These are phyloP conservation scores for Lachancea waltii DNA, from an alignment of 805 yeast genomes.

Conservation along the genomic window DNA sequence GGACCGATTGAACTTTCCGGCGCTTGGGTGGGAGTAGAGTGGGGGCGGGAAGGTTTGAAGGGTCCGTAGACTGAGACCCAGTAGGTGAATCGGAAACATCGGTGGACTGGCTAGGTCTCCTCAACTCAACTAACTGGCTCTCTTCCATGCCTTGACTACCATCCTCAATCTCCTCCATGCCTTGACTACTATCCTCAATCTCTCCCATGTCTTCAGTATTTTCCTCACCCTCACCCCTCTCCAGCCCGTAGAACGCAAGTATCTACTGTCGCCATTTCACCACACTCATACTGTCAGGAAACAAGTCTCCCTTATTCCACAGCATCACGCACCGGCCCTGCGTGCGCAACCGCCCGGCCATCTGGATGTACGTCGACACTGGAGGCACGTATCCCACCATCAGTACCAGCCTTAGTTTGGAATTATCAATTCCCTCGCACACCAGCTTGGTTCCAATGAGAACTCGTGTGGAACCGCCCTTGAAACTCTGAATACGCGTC, in stretches of 20 bases:
- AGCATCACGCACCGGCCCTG: slow-evolving; percentile 1
- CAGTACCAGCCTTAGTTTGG: background rate
- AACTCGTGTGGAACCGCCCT: background rate
- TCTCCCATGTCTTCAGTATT: too few species aligned
- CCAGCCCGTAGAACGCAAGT: background rate
- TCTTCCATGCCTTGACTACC: too few species aligned
- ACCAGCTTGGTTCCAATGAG: slow-evolving; percentile 1
- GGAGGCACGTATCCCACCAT: background rate
- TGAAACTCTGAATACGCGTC: background rate
- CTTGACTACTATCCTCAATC: too few species aligned
- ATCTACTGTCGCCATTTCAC: background rate
- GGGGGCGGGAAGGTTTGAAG: too few species aligned
- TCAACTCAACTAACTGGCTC: too few species aligned
- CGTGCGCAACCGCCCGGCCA: background rate
- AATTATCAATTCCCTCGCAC: background rate
- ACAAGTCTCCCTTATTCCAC: background rate
- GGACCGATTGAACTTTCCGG: too few species aligned
- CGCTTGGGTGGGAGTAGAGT: too few species aligned
- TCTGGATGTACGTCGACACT: background rate
- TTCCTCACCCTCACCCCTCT: background rate
- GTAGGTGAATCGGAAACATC: too few species aligned
- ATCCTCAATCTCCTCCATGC: too few species aligned
- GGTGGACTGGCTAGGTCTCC: too few species aligned
- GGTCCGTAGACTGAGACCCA: too few species aligned
- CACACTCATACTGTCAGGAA: background rate